Evolutionary conservation across 2,329 filamentous ascomycete species (phyloP).

Genomic region (Cadophora luteo-olivacea): DNA sequence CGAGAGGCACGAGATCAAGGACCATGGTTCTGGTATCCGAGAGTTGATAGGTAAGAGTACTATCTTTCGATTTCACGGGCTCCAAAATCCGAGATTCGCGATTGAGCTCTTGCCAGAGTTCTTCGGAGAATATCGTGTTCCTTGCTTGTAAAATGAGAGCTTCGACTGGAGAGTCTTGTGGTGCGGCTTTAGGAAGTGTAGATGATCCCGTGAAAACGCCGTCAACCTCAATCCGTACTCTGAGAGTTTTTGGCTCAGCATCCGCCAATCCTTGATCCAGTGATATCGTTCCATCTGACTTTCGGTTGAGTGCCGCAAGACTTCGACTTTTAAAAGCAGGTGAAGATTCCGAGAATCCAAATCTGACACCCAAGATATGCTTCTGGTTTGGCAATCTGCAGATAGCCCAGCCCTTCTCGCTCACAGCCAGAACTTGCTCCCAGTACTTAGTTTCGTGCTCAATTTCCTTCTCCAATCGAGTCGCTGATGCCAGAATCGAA

Average conservation of each 20-base stretch:
- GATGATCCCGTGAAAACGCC: conserved; percentile 65
- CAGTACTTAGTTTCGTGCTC: conserved; percentile 85
- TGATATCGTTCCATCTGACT: conserved; percentile 74
- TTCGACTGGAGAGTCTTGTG: conserved; percentile 66
- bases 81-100: conserved; percentile 79
- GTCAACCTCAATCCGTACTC: conserved; percentile 68
- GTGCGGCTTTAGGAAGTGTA: conserved; percentile 56
- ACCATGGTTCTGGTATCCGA: conserved; percentile 63
- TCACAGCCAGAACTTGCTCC: conserved; percentile 83
- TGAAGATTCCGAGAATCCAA: conserved; percentile 81
- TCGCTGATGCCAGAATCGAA: conserved; percentile 74
- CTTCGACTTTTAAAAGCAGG: conserved; percentile 70
- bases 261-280: conserved; percentile 66
- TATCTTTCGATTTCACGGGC: conserved; percentile 70
- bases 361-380: conserved; percentile 82
- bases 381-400: conserved; percentile 76
- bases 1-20: conserved; percentile 70
- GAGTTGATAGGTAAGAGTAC: conserved; percentile 61
- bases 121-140: conserved; percentile 81
- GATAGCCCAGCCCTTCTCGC: conserved; percentile 85
- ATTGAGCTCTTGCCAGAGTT: conserved; percentile 89
- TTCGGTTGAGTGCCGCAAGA: conserved; percentile 79
- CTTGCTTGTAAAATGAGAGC: conserved; percentile 75
- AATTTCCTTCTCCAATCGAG: conserved; percentile 77
- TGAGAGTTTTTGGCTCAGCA: conserved; percentile 63